phyloP scores from a whole-genome alignment of 805 yeast genomes.

The Hanseniaspora vineae region DNA sequence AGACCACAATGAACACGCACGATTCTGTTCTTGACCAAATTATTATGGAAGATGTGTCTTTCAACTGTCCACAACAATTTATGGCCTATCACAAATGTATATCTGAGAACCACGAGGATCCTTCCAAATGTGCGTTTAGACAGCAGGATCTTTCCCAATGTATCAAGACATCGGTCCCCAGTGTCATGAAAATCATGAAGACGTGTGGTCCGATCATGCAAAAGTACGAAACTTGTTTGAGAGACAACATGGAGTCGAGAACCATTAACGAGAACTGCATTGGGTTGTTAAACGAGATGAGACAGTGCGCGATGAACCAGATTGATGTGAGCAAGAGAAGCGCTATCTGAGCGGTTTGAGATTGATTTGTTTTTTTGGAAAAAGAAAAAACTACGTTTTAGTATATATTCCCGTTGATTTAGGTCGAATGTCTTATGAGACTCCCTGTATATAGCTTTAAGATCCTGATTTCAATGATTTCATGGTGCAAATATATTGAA shows the following conservation, averaged over 20 bases:
- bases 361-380: background rate
- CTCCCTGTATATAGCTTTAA: too few relatives aligned
- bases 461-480: too few relatives aligned
- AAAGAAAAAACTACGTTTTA: too few relatives aligned
- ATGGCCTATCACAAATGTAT: slow-evolving; percentile 64
- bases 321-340: slow-evolving; percentile 6
- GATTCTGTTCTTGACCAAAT: slow-evolving; percentile 45
- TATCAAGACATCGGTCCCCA: slow-evolving; percentile 52
- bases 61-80: slow-evolving; percentile 61
- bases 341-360: background rate
- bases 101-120: slow-evolving; percentile 39
- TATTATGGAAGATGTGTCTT: slow-evolving; percentile 67
- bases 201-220: slow-evolving; percentile 46
- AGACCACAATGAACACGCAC: background rate
- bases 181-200: slow-evolving; percentile 54
- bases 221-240: slow-evolving; percentile 55
- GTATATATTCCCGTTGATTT: too few relatives aligned
- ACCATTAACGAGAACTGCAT: slow-evolving; percentile 38
- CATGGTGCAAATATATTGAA: too few relatives aligned
- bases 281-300: slow-evolving; percentile 37
- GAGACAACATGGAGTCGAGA: slow-evolving; percentile 27
- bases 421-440: too few relatives aligned
- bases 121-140: slow-evolving; percentile 37
- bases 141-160: slow-evolving; percentile 50
- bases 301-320: slow-evolving; percentile 42